phyloP scores from a whole-genome alignment of 345 rosid genomes.

The Angophora floribunda region DNA sequence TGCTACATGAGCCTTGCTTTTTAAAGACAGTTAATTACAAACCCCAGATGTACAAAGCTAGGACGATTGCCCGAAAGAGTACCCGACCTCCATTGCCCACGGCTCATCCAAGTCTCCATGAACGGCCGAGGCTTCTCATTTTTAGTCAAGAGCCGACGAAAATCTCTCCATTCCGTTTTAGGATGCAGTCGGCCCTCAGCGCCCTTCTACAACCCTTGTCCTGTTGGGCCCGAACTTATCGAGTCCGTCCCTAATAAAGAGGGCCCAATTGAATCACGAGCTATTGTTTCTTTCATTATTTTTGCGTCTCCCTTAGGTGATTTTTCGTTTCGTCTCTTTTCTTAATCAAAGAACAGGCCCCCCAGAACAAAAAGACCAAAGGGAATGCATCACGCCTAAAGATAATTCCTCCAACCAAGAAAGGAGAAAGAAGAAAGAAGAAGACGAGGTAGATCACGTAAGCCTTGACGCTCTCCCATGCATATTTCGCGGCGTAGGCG shows the following conservation, averaged over 20 bases:
- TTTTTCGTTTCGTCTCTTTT: background rate
- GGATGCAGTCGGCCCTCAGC: background rate
- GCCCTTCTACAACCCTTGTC: background rate
- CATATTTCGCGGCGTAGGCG: background rate
- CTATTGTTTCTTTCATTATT: background rate
- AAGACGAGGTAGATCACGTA: background rate
- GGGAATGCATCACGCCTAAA: background rate
- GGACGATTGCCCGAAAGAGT: background rate
- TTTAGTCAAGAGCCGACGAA: background rate
- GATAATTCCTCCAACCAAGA: background rate
- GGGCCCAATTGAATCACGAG: background rate
- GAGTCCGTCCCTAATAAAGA: background rate
- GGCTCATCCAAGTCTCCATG: background rate
- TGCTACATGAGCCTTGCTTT: too few species aligned
- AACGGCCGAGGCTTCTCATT: background rate
- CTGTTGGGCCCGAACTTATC: background rate
- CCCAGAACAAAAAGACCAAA: background rate
- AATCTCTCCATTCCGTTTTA: background rate
- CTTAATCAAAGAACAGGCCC: background rate
- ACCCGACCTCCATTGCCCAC: background rate
- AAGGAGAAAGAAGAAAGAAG: background rate
- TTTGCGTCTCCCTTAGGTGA: background rate
- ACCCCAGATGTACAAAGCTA: background rate
- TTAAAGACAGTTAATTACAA: background rate
- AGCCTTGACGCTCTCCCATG: background rate